Conservation (phyloP, 2,329 filamentous ascomycete species). For the Talaromyces sp. region DNA sequence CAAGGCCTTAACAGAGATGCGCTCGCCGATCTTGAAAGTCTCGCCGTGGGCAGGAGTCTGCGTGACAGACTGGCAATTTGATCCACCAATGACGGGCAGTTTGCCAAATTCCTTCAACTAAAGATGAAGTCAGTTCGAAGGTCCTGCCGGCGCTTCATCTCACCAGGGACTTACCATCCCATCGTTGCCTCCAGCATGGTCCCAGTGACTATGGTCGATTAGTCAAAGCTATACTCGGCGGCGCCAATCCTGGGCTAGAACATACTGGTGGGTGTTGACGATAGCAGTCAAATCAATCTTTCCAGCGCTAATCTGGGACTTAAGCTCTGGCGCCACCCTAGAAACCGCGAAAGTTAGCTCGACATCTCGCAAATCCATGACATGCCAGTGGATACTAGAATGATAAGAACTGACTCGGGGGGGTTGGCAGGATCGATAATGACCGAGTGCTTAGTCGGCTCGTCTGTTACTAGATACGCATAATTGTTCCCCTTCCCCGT, state of each 20-base stretch:
- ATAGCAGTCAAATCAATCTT: slow-evolving; percentile 84
- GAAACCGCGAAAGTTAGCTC: not conserved
- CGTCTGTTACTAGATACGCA: slow-evolving; percentile 56
- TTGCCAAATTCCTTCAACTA: slow-evolving; percentile 62
- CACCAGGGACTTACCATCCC: slow-evolving; percentile 63
- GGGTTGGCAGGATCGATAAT: slow-evolving; percentile 57
- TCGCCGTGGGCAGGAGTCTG: slow-evolving; percentile 74
- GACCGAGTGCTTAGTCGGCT: slow-evolving; percentile 52
- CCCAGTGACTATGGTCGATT: slow-evolving; percentile 69
- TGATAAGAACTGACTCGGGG: slow-evolving; percentile 47
- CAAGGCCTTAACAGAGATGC: slow-evolving; percentile 80
- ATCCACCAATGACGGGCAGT: slow-evolving; percentile 82
- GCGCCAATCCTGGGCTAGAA: slow-evolving; percentile 5
- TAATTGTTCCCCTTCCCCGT: slow-evolving; percentile 53
- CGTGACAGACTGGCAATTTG: slow-evolving; percentile 79
- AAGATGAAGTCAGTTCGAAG: not conserved
- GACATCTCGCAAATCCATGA: not conserved
- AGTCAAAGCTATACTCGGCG: slow-evolving; percentile 11
- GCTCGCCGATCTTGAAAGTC: slow-evolving; percentile 76
- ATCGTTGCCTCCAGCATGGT: slow-evolving; percentile 90
- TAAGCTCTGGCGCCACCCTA: slow-evolving; percentile 67
- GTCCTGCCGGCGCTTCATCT: not conserved
- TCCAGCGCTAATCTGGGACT: slow-evolving; percentile 70
- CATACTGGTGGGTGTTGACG: slow-evolving; percentile 96
- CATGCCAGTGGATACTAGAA: not conserved